Conservation (phyloP, 2,329 filamentous ascomycete species). For the Cytospora piceae region DNA sequence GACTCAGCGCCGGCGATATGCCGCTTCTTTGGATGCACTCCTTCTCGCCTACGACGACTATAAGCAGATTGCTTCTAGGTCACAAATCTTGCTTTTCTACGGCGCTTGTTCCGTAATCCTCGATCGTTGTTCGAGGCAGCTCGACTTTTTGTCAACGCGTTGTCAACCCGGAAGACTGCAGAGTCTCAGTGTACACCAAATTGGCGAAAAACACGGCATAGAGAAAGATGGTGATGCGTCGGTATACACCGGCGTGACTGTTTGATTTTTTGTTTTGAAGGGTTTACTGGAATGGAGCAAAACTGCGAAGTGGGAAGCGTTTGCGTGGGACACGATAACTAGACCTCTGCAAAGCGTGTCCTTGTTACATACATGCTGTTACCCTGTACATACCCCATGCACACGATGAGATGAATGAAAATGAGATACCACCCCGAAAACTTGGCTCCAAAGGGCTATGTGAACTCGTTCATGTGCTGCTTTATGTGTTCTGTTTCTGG, state of each 20-base stretch:
- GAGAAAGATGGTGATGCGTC: conserved; percentile 2
- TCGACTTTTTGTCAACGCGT: background rate
- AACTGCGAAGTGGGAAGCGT: conserved; percentile 7
- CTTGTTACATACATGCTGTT: conserved; percentile 21
- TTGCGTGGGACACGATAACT: conserved; percentile 10
- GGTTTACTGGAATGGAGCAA: background rate
- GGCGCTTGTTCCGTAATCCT: background rate
- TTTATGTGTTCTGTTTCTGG: background rate
- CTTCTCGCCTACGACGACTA: background rate
- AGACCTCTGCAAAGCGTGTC: conserved; percentile 16
- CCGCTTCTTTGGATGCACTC: conserved; percentile 18
- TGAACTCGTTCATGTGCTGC: background rate
- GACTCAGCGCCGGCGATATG: conserved; percentile 12
- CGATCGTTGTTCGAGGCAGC: background rate
- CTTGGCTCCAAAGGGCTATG: background rate
- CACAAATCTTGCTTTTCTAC: conserved; percentile 2
- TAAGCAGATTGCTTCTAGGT: conserved; percentile 5
- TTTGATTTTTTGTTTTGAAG: background rate
- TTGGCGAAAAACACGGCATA: conserved; percentile 12
- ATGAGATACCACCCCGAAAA: conserved; percentile 14
- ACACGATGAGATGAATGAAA: conserved; percentile 25
- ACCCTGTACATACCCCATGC: conserved; percentile 24
- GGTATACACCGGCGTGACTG: background rate
- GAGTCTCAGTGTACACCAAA: conserved; percentile 22
- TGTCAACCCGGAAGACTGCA: background rate